phyloP scores from a whole-genome alignment of 768 basidiomycete species.

The Mycena pura region DNA sequence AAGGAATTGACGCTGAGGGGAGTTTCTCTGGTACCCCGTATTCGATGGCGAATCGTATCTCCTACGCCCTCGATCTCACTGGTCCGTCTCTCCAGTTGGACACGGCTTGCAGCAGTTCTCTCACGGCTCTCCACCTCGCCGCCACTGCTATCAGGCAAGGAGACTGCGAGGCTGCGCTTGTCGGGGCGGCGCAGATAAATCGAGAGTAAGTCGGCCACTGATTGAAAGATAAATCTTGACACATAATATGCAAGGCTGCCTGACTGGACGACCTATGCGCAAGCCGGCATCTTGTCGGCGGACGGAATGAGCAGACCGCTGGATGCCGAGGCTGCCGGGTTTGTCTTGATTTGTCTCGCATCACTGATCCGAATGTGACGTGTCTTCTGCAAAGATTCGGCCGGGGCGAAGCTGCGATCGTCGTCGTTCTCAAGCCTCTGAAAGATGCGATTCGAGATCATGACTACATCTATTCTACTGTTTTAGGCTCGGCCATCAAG shows the following conservation, averaged over 20 bases:
- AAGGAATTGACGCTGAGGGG: neutral
- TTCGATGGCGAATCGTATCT: conserved; percentile 37
- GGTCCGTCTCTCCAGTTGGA: conserved; percentile 47
- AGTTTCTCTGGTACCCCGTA: conserved; percentile 22
- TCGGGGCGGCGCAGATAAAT: conserved; percentile 40
- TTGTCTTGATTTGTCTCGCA: neutral
- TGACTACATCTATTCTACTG: conserved; percentile 37
- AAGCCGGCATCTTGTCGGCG: neutral
- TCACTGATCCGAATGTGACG: no score
- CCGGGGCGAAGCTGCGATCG: conserved; percentile 34
- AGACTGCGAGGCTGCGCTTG: conserved; percentile 45
- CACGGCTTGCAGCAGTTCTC: conserved; percentile 46
- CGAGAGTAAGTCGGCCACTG: conserved; percentile 16
- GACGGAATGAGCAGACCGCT: neutral
- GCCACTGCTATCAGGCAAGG: conserved; percentile 42
- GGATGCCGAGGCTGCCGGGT: neutral
- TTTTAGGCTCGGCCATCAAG: conserved; percentile 38
- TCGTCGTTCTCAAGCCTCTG: conserved; percentile 26
- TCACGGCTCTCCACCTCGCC: conserved; percentile 47
- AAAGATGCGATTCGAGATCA: conserved; percentile 35
- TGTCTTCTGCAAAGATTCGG: conserved; percentile 3
- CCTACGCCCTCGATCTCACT: conserved; percentile 34
- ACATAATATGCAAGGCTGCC: no score
- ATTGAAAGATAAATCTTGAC: neutral
- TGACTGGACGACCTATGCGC: conserved; percentile 36